Evolutionary conservation across 2,329 filamentous ascomycete genomes (phyloP).

Genomic region (Cytospora chrysosperma): DNA sequence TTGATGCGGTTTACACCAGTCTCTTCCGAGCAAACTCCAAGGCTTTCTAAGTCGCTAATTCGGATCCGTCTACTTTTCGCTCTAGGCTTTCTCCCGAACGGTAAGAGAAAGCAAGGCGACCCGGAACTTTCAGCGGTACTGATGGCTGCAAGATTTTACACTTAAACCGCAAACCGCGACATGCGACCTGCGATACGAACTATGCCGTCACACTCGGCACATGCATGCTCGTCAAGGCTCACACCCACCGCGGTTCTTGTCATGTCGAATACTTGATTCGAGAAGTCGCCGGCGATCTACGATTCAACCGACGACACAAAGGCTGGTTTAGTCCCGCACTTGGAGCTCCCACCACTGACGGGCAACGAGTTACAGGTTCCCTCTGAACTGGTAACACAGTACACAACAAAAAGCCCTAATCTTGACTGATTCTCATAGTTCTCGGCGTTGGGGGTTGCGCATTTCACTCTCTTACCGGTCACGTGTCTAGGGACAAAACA

Average conservation of each 20-base stretch:
- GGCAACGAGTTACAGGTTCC: conserved; percentile 25
- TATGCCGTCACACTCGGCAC: conserved; percentile 1
- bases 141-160: conserved; percentile 24
- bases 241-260: background rate
- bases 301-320: conserved; percentile 18
- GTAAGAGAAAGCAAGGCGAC: conserved; percentile 26
- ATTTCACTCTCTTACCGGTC: background rate
- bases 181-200: background rate
- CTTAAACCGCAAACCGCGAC: background rate
- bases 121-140: conserved; percentile 23
- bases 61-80: conserved; percentile 43
- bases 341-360: conserved; percentile 24
- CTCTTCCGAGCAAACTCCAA: conserved; percentile 79
- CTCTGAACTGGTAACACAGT: conserved; percentile 24
- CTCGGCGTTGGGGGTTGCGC: conserved; percentile 5
- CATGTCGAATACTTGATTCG: background rate
- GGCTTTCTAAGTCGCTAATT: conserved; percentile 69
- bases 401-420: conserved; percentile 15
- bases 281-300: conserved; percentile 7
- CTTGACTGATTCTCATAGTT: conserved; percentile 25
- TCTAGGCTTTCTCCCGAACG: conserved; percentile 45
- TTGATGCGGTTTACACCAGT: conserved; percentile 98
- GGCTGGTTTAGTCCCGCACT: conserved; percentile 25
- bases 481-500: conserved; percentile 1
- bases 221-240: background rate